Evolutionary conservation across 352 stramenopile genomes (phyloP), one percentile per base, ranked within the genome.

Genomic region (Phytopythium mirpurense): DNA sequence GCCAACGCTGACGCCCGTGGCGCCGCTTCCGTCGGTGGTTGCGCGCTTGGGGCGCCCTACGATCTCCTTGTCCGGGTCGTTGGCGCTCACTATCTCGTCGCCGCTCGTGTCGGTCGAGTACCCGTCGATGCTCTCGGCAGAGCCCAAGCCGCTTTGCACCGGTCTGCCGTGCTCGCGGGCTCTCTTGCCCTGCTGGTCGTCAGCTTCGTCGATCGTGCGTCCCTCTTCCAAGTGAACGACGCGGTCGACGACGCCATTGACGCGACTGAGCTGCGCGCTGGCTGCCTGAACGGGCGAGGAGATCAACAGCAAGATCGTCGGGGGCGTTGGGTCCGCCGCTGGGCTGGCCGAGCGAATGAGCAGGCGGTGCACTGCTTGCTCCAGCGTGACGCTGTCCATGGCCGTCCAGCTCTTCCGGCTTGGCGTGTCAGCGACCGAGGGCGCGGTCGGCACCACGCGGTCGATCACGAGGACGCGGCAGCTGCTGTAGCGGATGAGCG

Each of bases 401-500:
- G 21, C 38, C 2, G 21, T 5, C 19, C 18, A 45, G 11, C 38
- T 27, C 19, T 45, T 45, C 19, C 38, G 27, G 19, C 18, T 24
- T 19, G 16, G 21, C 18, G 19, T 4, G 14, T 37, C 26, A 6
- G n/a, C 29, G 44, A 38, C 29, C 16, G 45, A 27, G 14, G 29
- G 8, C 14, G 16, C 16, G 8, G 31, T n/a, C 2, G 45, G 5
- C 0, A 38, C 18, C n/a, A 38, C 45, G n/a, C 45, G 31, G 45
- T 52, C 45, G 29, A 52, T 11, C 45, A 52, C 45, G 29, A 52
- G 45, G 3, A 52, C 45, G 31, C 45, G 29, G n/a, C 29, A 29
- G 29, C 8, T 42, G 45, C 15, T 27, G 45, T 52, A 54, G 3
- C 69, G 67, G 14, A 76, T 59, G n/a, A 83, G 49, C 10, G 72